These are phyloP conservation scores for Colletotrichum sp. DNA, from an alignment of 2,329 filamentous ascomycete genomes.

Conservation along the genomic window DNA sequence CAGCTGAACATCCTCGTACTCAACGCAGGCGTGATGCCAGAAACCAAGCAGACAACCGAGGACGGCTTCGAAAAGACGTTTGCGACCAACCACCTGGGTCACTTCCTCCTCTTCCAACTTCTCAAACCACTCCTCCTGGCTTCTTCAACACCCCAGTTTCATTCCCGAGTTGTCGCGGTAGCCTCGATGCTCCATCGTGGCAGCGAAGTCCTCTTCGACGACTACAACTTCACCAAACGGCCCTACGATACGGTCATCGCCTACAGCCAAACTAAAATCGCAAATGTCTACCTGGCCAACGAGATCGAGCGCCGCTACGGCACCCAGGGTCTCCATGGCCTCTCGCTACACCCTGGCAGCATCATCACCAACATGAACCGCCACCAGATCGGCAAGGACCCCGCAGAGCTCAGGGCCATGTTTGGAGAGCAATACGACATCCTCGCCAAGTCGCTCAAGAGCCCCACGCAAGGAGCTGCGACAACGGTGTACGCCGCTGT, in stretches of 20 bases:
- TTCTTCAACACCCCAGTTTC: slow-evolving; percentile 39
- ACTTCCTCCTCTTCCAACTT: slow-evolving; percentile 59
- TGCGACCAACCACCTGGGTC: slow-evolving; percentile 56
- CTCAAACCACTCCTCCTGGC: slow-evolving; percentile 48
- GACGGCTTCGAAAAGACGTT: slow-evolving; percentile 44
- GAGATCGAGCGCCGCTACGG: slow-evolving; percentile 48
- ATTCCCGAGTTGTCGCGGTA: slow-evolving; percentile 52
- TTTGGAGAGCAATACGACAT: background rate
- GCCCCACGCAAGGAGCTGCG: slow-evolving; percentile 49
- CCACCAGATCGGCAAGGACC: background rate
- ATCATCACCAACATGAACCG: background rate
- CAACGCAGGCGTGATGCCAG: slow-evolving; percentile 38
- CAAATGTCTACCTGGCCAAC: slow-evolving; percentile 55
- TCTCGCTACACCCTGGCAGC: background rate
- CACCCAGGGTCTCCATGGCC: slow-evolving; percentile 33
- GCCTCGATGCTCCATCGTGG: slow-evolving; percentile 46
- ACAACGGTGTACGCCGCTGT: slow-evolving; percentile 50
- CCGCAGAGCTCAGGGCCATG: background rate
- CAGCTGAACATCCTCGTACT: slow-evolving; percentile 37
- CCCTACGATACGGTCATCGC: slow-evolving; percentile 37
- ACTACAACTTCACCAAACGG: slow-evolving; percentile 24
- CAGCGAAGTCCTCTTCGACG: slow-evolving; percentile 36
- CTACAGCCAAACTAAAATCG: slow-evolving; percentile 56
- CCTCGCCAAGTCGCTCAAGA: background rate
- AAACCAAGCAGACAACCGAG: background rate